These are phyloP conservation scores for Fusarium torreyae DNA, from an alignment of 2,329 filamentous ascomycete species.

Conservation along the genomic window DNA sequence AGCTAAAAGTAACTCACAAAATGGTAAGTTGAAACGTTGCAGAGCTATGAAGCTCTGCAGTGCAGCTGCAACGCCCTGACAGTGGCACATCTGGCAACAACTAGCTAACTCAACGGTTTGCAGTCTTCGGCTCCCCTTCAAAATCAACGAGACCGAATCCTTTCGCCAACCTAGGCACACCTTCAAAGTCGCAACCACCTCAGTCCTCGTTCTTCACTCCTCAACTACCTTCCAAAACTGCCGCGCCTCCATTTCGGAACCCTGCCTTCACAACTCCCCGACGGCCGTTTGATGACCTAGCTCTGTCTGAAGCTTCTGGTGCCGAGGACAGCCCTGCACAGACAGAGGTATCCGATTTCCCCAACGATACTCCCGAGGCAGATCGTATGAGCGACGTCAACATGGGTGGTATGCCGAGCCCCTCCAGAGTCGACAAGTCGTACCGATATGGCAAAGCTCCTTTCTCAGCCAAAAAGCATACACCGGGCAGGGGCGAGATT, in stretches of 20 bases:
- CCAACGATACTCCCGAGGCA: constrained; percentile 67
- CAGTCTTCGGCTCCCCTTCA: constrained; percentile 58
- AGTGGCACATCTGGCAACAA: background rate
- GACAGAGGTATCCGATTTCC: constrained; percentile 70
- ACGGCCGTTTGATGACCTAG: constrained; percentile 67
- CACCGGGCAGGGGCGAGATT: constrained; percentile 76
- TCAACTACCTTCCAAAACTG: constrained; percentile 58
- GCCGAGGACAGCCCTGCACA: constrained; percentile 73
- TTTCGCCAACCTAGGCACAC: constrained; percentile 57
- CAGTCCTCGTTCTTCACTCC: constrained; percentile 65
- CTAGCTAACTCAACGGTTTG: constrained; percentile 38
- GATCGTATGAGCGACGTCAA: constrained; percentile 62
- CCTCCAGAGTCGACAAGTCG: constrained; percentile 63
- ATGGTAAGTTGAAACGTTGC: constrained; percentile 55
- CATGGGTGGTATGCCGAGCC: constrained; percentile 62
- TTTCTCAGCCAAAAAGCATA: constrained; percentile 58
- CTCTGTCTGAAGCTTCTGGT: constrained; percentile 69
- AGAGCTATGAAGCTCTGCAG: background rate
- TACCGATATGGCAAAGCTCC: constrained; percentile 61
- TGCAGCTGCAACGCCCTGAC: background rate
- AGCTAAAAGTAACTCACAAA: constrained; percentile 58
- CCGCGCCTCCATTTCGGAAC: constrained; percentile 71
- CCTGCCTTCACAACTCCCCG: constrained; percentile 76
- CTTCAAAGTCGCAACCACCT: constrained; percentile 60
- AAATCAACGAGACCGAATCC: constrained; percentile 55